A percentile compares a stretch with the other conserved stretches of the same genome.
Evolutionary conservation across 108 stramenopile genomes (phyloP).

Genomic region (Skeletonema tropicum): DNA sequence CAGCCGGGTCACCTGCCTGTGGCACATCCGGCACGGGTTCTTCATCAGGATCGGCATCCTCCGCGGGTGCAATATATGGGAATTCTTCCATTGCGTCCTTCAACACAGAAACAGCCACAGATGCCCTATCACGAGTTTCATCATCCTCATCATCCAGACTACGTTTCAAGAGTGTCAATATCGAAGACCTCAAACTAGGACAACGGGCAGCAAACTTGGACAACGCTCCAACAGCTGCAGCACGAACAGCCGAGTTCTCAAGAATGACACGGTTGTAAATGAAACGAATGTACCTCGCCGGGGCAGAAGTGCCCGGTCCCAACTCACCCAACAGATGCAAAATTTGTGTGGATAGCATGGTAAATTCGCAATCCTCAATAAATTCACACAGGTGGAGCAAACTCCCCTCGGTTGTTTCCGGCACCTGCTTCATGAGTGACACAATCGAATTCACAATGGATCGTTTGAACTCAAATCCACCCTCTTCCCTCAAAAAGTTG

Average conservation of each 20-base stretch:
- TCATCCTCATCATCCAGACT: conserved; percentile 88
- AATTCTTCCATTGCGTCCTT: conserved; percentile 48
- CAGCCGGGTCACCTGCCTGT: conserved; percentile 39
- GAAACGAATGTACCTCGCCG: conserved; percentile 89
- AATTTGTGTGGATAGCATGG: conserved; percentile 75
- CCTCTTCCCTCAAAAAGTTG: conserved; percentile 86
- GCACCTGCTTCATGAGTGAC: conserved; percentile 74
- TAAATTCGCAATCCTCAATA: conserved; percentile 94
- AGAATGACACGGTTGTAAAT: conserved; percentile 93
- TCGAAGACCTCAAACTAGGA: conserved; percentile 74
- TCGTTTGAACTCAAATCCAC: conserved; percentile 88
- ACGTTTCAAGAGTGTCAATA: conserved; percentile 75
- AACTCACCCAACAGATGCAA: conserved; percentile 80
- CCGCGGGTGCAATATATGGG: conserved; percentile 31
- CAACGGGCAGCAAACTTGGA: conserved; percentile 83
- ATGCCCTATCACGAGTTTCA: conserved; percentile 89
- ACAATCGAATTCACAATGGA: conserved; percentile 85
- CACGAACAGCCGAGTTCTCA: conserved; percentile 83
- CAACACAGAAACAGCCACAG: conserved; percentile 67
- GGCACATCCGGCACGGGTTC: conserved; percentile 47
- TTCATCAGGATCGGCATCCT: conserved; percentile 44
- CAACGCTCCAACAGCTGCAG: conserved; percentile 86
- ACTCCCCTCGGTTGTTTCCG: conserved; percentile 78
- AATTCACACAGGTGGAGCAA: conserved; percentile 91
- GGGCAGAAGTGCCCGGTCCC: conserved; percentile 70